Conservation (phyloP, 169 alveolate genomes). For the Eimeria brunetti region DNA sequence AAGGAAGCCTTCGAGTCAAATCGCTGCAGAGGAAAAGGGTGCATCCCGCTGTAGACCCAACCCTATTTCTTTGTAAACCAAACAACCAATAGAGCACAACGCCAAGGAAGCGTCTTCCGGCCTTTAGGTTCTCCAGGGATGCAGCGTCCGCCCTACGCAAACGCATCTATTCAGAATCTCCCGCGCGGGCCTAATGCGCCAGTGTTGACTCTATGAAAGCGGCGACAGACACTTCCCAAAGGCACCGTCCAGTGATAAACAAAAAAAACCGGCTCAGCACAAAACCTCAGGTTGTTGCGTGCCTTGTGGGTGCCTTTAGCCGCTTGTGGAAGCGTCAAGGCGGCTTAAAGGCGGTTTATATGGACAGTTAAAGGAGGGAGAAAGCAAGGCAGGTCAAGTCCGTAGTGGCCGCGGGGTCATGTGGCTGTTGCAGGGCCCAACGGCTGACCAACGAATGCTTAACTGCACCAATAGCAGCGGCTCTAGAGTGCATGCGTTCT, state of each 20-base stretch:
- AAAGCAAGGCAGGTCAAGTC: constrained; percentile 17
- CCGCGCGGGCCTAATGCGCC: not conserved
- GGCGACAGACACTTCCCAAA: not conserved
- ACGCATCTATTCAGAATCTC: not conserved
- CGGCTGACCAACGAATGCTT: not conserved
- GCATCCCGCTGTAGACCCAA: not conserved
- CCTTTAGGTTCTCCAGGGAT: not conserved
- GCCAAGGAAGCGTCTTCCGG: not conserved
- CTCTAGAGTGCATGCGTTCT: constrained; percentile 6
- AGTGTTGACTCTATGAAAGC: not conserved
- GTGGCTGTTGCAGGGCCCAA: constrained; percentile 1
- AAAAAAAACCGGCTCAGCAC: not conserved
- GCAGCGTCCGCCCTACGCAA: not conserved
- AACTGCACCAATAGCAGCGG: not conserved
- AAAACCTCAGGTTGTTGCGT: not conserved
- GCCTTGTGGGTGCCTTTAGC: not conserved
- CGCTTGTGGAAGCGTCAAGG: not conserved
- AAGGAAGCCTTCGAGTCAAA: not conserved
- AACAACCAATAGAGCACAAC: not conserved
- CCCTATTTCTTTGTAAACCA: not conserved
- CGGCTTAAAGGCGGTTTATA: not conserved
- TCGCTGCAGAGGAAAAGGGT: not conserved
- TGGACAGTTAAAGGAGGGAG: not conserved
- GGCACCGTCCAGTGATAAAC: not conserved
- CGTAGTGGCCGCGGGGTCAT: not conserved